phyloP scores from a whole-genome alignment of 176 grass and related monocot species.

The Avena insularis region DNA sequence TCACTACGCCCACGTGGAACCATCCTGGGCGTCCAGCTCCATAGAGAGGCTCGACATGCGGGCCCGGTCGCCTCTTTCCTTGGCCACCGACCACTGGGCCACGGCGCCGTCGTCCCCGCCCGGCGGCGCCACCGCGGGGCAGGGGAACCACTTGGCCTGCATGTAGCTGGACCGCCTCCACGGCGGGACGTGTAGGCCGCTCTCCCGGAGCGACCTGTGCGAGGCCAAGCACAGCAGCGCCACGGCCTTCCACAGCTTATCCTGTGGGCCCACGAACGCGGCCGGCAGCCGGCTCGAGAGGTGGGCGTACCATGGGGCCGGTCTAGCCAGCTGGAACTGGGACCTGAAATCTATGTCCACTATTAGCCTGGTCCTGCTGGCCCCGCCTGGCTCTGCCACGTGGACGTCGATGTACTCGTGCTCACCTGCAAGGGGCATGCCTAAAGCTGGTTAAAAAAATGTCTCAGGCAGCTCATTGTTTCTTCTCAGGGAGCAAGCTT shows the following conservation, averaged over 20 bases:
- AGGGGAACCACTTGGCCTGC: slow-evolving; percentile 71
- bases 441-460: background rate
- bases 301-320: slow-evolving; percentile 60
- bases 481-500: background rate
- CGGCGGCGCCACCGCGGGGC: slow-evolving; percentile 11
- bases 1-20: background rate
- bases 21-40: slow-evolving; percentile 16
- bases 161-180: slow-evolving; percentile 74
- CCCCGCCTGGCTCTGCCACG: slow-evolving; percentile 22
- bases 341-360: slow-evolving; percentile 77
- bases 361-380: slow-evolving; percentile 42
- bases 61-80: background rate
- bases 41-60: slow-evolving; percentile 20
- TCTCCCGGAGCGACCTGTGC: slow-evolving; percentile 69
- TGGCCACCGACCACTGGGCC: slow-evolving; percentile 24
- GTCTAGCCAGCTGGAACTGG: slow-evolving; percentile 73
- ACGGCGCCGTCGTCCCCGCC: background rate
- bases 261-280: slow-evolving; percentile 56
- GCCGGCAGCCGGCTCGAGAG: slow-evolving; percentile 51
- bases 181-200: slow-evolving; percentile 76
- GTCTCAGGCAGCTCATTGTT: slow-evolving; percentile 2
- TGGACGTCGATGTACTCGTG: slow-evolving; percentile 75
- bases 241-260: slow-evolving; percentile 65
- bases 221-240: slow-evolving; percentile 60
- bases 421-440: slow-evolving; percentile 48